Evolutionary conservation across 2,329 filamentous ascomycete species (phyloP), one percentile per base, ranked within the genome.

Genomic region (Cryphonectria japonica): DNA sequence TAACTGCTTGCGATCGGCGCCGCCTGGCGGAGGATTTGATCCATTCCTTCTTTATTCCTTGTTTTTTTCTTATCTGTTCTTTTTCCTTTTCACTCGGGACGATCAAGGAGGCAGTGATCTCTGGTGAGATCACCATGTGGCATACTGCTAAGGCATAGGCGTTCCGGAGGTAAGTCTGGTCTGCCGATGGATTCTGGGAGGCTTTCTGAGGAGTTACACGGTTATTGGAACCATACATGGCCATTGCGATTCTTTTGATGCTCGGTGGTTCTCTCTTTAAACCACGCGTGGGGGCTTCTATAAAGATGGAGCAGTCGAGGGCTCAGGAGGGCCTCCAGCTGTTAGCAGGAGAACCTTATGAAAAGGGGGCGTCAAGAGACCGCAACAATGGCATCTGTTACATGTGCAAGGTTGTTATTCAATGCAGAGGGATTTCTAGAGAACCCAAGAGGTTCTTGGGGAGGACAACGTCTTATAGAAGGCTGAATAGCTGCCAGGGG

Each of bases 61-160:
- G 1, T 67, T 32, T 29, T 60, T 50, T 14, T 3, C 11, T 26
- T 22, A n/a, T 16, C 19, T 34, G 39, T 41, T 6, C 3, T 57
- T 43, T 29, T 26, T 37, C 39, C 39, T 41, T 22, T 16, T 37
- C 37, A 29, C 32, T 43, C 34, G 66, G 66, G 54, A 61, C 54
- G 54, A 22, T 37, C 39, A 46, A 16, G 54, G 65, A 39, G 41
- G 54, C 66, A 43, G 29, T 61, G 26, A 46, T 59, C 50, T 67
- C 52, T 43, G 54, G 66, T 67, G 37, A 43, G 11, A 46, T 67
- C 26, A 61, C 43, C 66, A 50, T 16, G 43, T 61, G 66, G 66
- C 66, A 82, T 70, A 57, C 59, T 57, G 34, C 54, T 22, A 39
- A 66, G 66, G 71, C 71, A 71, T 62, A 62, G 71, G 71, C 69